phyloP scores from a whole-genome alignment of 495 filamentous ascomycete species.

The Xylaria scruposa region DNA sequence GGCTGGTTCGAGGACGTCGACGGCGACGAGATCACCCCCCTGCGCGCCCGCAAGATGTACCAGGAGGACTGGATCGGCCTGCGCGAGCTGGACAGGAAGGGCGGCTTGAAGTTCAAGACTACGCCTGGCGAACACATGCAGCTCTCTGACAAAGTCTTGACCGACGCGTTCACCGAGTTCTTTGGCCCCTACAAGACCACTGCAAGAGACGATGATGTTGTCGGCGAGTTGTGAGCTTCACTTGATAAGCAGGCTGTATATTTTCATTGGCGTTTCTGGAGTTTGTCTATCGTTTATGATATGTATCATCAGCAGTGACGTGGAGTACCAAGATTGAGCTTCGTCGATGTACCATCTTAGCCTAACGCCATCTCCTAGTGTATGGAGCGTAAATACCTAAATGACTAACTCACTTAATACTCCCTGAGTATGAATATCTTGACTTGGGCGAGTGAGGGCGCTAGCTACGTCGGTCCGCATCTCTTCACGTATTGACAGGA shows the following conservation, averaged over 20 bases:
- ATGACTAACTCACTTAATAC: not conserved
- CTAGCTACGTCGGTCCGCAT: not conserved
- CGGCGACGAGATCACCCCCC: constrained; percentile 65
- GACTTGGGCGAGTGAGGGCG: not conserved
- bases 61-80: constrained; percentile 95
- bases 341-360: not conserved
- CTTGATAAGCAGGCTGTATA: constrained; percentile 18
- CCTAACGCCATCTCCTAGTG: not conserved
- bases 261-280: constrained; percentile 17
- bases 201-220: constrained; percentile 21
- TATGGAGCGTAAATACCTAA: not conserved
- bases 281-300: not conserved
- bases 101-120: constrained; percentile 74
- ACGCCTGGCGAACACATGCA: constrained; percentile 84
- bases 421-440: not conserved
- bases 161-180: constrained; percentile 72
- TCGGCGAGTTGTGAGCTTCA: constrained; percentile 36
- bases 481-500: not conserved
- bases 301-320: not conserved
- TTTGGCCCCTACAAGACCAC: constrained; percentile 61
- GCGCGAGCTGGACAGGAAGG: constrained; percentile 79
- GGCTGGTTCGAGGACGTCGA: constrained; percentile 92
- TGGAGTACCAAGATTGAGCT: not conserved
- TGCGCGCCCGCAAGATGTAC: constrained; percentile 79
- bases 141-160: constrained; percentile 70